Evolutionary conservation across 1,284 basidiomycete species (phyloP), one percentile per base, ranked within the genome.

Genomic region (Mycosarcoma mackinlayi): DNA sequence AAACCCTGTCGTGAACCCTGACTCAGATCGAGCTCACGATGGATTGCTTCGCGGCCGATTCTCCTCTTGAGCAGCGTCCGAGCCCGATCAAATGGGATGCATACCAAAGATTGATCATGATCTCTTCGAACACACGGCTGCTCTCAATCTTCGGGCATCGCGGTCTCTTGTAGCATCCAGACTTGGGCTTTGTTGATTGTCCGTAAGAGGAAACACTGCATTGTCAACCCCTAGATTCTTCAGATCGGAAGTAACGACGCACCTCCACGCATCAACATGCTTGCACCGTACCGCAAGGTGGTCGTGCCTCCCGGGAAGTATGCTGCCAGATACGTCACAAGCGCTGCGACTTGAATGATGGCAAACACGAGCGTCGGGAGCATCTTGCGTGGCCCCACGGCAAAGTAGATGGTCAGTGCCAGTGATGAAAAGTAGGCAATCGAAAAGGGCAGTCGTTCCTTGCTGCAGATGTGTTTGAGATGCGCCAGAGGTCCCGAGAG

Each of bases 371-470:
- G 42, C 24, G 80, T 80, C 1, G 77, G 73, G 2, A 82, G 60
- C 46, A 75, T 71, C 53, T 67, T 74, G 28, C 75, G 58, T 16
- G 78, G 77, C 1, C 78, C 79, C 6, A 82, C 70, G 11, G 80
- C 78, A 72, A 80, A 81, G 67, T 82, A 82, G 53, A 82, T 71
- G 19, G 80, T 82, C 10, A 80, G 55, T 8, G 42, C 78, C 27
- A 82, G 54, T 4, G 78, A 78, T 5, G 53, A 57, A 51, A 82
- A 71, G 69, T 70, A 80, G 46, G 79, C 77, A 16, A 25, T 91
- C 92, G 51, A 87, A 87, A 41, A 86, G 82, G 72, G 86, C 86
- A 25, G 69, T 47, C 76, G 89, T 88, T 19, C 87, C 86, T 21
- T 75, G 69, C 71, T 73, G 50, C 71, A 49, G 35, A 82, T 75